Evolutionary conservation across 768 basidiomycete species (phyloP), one percentile per base, ranked within the genome.

Genomic region (Termitomyces bulborhizus): DNA sequence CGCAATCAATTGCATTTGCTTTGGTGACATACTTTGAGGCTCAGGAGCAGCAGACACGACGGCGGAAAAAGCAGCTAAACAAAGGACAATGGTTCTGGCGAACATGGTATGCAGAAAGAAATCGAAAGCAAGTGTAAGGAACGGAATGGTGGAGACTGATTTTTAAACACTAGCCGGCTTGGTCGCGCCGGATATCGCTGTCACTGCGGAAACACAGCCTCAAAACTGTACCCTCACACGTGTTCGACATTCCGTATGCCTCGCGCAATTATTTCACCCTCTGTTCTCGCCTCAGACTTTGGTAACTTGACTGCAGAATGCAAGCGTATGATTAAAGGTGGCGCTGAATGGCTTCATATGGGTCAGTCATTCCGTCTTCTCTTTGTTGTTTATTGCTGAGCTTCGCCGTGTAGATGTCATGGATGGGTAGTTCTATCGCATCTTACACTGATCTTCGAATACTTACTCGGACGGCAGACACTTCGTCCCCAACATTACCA

Each of bases 261-360:
- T 62, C 83, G 81, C 62, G 85, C 92, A 13, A 98, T 98, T 74
- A 93, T 99, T 69, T 87, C 95, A 9, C 97, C 97, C 21, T 98
- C 95, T 3, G 93, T 98, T 42, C 87, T 99, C 16, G 96, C 97
- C 54, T 94, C 91, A 11, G 94, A 99, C 76, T 95, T 99, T 72
- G 95, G 93, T 41, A 87, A 96, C 66, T 83, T 99, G 62, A 87
- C 86, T 49, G 88, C 87, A 63, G 97, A 99, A 83, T 97, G 97
- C 74, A 88, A 89, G 68, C 82, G 94, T 47, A 98, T 99, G 94
- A 93, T 98, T 57, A 85, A 86, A 66, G 82, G 84, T 58, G 97
- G 97, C 12, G 95, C 95, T 21, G 88, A 98, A 70, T 98, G 97
- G 97, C 80, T 98, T 55, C 96, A 98, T 63, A 98, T 98, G 95